Conservation (phyloP, 2,329 filamentous ascomycete genomes). For the Fusarium verrucosum region DNA sequence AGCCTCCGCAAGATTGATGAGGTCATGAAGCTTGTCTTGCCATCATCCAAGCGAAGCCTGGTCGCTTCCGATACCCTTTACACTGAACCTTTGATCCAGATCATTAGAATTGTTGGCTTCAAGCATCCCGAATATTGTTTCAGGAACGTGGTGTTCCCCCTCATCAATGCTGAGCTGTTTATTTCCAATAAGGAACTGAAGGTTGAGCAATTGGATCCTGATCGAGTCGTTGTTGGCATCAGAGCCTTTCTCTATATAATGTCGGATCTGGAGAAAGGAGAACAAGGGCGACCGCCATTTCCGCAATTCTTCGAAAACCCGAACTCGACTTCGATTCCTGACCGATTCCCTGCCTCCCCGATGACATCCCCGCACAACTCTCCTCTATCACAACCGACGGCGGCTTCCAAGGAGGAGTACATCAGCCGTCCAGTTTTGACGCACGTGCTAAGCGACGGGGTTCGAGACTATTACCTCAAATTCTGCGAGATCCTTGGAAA, state of each 20-base stretch:
- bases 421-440: slow-evolving; percentile 72
- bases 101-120: slow-evolving; percentile 93
- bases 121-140: slow-evolving; percentile 95
- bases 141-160: slow-evolving; percentile 88
- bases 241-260: slow-evolving; percentile 93
- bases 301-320: slow-evolving; percentile 70
- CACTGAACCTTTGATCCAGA: slow-evolving; percentile 88
- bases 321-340: slow-evolving; percentile 49
- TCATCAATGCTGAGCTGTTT: slow-evolving; percentile 94
- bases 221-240: slow-evolving; percentile 97
- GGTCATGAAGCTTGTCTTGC: slow-evolving; percentile 83
- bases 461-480: slow-evolving; percentile 84
- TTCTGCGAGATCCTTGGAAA: slow-evolving; percentile 97
- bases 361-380: slow-evolving; percentile 51
- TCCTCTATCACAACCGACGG: slow-evolving; percentile 39
- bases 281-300: slow-evolving; percentile 81
- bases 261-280: slow-evolving; percentile 87
- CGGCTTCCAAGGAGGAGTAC: slow-evolving; percentile 64
- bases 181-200: slow-evolving; percentile 77
- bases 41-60: slow-evolving; percentile 80
- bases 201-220: slow-evolving; percentile 93
- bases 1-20: slow-evolving; percentile 87
- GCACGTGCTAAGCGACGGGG: slow-evolving; percentile 74
- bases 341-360: slow-evolving; percentile 58
- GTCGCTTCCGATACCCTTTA: slow-evolving; percentile 85